Percentiles rank a stretch among this genome's conserved stretches.
phyloP scores from a whole-genome alignment of 768 basidiomycete genomes.

The Phaffia tasmanica region DNA sequence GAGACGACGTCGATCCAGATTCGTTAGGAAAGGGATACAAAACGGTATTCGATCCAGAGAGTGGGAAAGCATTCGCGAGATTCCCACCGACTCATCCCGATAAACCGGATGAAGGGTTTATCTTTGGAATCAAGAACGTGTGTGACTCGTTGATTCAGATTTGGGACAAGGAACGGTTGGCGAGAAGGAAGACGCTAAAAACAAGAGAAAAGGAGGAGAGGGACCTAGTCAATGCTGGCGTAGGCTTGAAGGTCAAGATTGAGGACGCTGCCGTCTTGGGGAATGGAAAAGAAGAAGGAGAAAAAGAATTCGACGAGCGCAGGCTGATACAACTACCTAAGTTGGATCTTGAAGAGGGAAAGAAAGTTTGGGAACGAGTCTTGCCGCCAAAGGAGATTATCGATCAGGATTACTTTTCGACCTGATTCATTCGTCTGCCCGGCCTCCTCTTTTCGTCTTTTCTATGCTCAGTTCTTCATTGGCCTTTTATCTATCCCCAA shows the following conservation, averaged over 20 bases:
- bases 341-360: constrained; percentile 20
- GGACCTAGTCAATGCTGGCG: too few species aligned
- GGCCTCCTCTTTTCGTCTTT: background rate
- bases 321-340: constrained; percentile 14
- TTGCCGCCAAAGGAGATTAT: constrained; percentile 7
- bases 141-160: constrained; percentile 65
- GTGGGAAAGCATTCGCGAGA: constrained; percentile 74
- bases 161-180: constrained; percentile 73
- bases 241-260: background rate
- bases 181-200: constrained; percentile 8
- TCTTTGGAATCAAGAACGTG: constrained; percentile 77
- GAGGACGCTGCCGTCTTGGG: background rate
- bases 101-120: constrained; percentile 84
- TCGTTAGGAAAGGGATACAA: constrained; percentile 62
- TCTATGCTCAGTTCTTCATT: background rate
- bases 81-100: constrained; percentile 88
- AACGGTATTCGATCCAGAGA: constrained; percentile 67
- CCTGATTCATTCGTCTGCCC: constrained; percentile 5
- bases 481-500: background rate
- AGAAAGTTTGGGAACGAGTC: constrained; percentile 21
- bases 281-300: constrained; percentile 50
- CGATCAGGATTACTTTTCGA: constrained; percentile 22
- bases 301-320: background rate
- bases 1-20: constrained; percentile 34
- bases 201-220: background rate